phyloP scores from a whole-genome alignment of 768 basidiomycete species.

The Pisolithus marmoratus region DNA sequence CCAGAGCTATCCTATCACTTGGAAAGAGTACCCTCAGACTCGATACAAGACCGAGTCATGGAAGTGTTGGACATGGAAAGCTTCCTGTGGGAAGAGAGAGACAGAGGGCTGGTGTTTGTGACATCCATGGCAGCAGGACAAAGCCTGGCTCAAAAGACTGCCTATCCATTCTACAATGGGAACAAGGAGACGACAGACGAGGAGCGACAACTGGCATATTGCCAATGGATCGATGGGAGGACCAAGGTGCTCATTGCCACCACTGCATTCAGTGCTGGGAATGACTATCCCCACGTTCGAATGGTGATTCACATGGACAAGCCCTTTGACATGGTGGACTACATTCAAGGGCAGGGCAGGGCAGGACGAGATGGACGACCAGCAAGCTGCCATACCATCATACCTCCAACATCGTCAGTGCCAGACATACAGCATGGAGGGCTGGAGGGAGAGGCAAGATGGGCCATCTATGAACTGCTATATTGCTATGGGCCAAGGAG shows the following conservation, averaged over 20 bases:
- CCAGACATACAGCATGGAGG: not conserved
- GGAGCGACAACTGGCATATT: not conserved
- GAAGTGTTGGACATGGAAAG: not conserved
- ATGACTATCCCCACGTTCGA: constrained; percentile 16
- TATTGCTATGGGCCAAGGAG: not conserved
- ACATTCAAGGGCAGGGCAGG: constrained; percentile 14
- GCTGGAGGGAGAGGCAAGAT: not conserved
- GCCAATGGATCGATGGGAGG: constrained; percentile 7
- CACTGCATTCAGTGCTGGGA: constrained; percentile 19
- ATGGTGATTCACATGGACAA: constrained; percentile 12
- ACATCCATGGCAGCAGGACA: constrained; percentile 2
- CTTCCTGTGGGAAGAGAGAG: not conserved
- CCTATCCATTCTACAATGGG: constrained; percentile 11
- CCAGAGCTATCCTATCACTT: constrained; percentile 10
- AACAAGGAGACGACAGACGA: not conserved
- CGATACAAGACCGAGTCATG: no score
- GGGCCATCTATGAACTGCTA: not conserved
- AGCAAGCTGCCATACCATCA: not conserved
- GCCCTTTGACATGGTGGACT: constrained; percentile 13
- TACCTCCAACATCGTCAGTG: no score
- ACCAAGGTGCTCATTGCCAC: constrained; percentile 10
- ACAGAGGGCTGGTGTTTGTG: constrained; percentile 9
- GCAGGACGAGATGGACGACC: constrained; percentile 12
- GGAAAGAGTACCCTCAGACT: not conserved
- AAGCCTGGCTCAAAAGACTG: not conserved